These are phyloP conservation scores for Triticum timopheevii DNA, from an alignment of 176 grass and related monocot species.

Conservation along the genomic window DNA sequence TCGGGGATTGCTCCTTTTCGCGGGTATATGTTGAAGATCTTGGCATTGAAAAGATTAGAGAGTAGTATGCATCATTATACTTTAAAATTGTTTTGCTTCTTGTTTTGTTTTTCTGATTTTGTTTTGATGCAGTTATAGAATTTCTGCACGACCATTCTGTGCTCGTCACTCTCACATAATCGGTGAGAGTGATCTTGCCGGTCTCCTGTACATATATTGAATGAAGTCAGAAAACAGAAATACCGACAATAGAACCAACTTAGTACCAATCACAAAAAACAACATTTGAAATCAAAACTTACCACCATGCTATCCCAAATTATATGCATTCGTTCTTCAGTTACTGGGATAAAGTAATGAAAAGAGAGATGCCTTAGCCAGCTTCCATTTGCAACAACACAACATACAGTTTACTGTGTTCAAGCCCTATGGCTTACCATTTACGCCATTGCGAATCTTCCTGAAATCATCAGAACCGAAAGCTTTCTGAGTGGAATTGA, in stretches of 20 bases:
- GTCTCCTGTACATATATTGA: constrained; percentile 55
- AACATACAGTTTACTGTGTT: neutral
- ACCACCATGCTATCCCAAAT: too few relatives aligned
- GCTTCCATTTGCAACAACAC: too few relatives aligned
- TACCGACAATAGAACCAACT: constrained; percentile 3
- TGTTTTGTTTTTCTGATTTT: neutral
- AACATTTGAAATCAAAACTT: too few relatives aligned
- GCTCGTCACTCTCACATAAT: constrained; percentile 89
- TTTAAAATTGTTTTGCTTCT: neutral
- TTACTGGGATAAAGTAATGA: too few relatives aligned
- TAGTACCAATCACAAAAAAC: neutral
- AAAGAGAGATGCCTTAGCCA: too few relatives aligned
- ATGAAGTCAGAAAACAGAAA: constrained; percentile 27
- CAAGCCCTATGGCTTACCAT: too few relatives aligned
- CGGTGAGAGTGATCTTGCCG: constrained; percentile 70
- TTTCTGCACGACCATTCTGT: constrained; percentile 67
- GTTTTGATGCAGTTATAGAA: neutral
- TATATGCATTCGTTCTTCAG: too few relatives aligned
- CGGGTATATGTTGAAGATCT: constrained; percentile 94
- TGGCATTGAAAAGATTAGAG: constrained; percentile 54
- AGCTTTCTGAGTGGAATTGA: constrained; percentile 97
- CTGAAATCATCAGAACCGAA: constrained; percentile 78
- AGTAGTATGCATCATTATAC: constrained; percentile 11
- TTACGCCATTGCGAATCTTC: too few relatives aligned
- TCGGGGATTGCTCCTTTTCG: constrained; percentile 82